These are phyloP conservation scores for Anthracocystis setariae DNA, from an alignment of 1,284 basidiomycete genomes.

Conservation along the genomic window DNA sequence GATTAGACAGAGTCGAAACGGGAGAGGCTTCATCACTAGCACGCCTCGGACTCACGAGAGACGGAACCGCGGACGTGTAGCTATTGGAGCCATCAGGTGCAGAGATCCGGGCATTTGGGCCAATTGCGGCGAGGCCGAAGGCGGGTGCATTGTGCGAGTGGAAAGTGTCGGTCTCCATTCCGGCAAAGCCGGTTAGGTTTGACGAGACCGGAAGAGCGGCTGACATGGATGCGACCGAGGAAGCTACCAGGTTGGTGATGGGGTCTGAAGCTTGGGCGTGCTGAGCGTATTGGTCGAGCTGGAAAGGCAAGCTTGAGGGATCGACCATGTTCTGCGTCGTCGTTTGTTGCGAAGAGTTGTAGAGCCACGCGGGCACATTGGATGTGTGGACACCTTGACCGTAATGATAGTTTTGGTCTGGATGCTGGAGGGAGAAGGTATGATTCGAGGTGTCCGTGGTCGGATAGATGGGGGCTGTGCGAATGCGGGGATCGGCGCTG, in stretches of 20 bases:
- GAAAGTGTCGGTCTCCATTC: conserved; percentile 2
- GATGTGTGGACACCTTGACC: conserved; percentile 15
- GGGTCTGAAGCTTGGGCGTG: conserved; percentile 9
- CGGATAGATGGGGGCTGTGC: conserved; percentile 8
- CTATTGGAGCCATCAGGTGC: conserved; percentile 1
- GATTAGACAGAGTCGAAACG: not conserved
- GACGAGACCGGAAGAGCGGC: not conserved
- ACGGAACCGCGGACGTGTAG: conserved; percentile 8
- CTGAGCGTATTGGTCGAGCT: conserved; percentile 19
- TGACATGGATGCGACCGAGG: conserved; percentile 6
- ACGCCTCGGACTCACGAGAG: conserved; percentile 8
- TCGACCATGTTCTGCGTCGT: not conserved
- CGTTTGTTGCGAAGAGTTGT: conserved; percentile 8
- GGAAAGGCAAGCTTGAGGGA: conserved; percentile 10
- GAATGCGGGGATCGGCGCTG: conserved; percentile 26
- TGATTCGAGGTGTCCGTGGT: conserved; percentile 7
- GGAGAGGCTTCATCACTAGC: conserved; percentile 22
- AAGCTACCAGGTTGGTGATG: conserved; percentile 5
- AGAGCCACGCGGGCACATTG: conserved; percentile 31
- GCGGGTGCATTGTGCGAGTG: conserved; percentile 11
- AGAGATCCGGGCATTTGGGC: not conserved
- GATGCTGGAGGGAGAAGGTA: conserved; percentile 12
- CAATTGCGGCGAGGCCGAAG: conserved; percentile 12
- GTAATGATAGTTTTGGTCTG: conserved; percentile 23
- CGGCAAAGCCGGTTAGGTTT: conserved; percentile 1